Base-by-base conservation (phyloP, 768 basidiomycete genomes). In the Hortiboletus flavorubellus region DNA sequence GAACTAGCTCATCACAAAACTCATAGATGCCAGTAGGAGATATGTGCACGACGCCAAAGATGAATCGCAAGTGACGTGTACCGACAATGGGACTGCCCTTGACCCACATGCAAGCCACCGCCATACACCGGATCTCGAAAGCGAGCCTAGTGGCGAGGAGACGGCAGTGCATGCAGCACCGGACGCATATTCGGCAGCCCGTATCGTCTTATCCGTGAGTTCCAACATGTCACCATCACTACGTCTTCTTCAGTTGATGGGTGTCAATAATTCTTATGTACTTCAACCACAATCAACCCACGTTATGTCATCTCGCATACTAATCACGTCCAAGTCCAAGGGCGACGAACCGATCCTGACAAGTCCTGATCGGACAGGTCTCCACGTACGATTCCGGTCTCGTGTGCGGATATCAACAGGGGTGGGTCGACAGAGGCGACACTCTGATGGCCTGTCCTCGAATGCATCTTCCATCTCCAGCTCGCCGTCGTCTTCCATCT, bases 341-440 rank as follows among this genome's bases (percentile, higher is more conserved):
- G 54, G 49, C n/a, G 67, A 68, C 31, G 67, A 65, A 26, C 18
- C 56, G 37, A 40, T 46, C 29, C 26, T 26, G n/a, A 18, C 51
- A 30, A 41, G 30, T 21, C 49, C 54, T 18, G 63, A 60, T 48
- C 63, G 46, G 14, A 39, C 60, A 16, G 21, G 50, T 41, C 64
- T 59, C 6, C 75, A 72, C 33, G 85, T 90, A 3, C 86, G 80
- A 50, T 91, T 91, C 68, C 80, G 82, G 53, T 84, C 87, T 51
- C 81, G 89, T 40, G 89, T 91, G 33, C 84, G 89, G 61, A 91
- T 91, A 58, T 81, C 87, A 4, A 86, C 86, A 15, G 89, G 89
- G 18, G 64, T 89, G 34, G 78, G 78, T 44, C 78, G 76, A 30
- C 77, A 77, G 59, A 76, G 76, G 21, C 72, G 71, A 51, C 50